Evolutionary conservation across 1,139 yeast species (phyloP), one percentile per base, ranked within the genome.

Genomic region (Sugiyamaella japonica): DNA sequence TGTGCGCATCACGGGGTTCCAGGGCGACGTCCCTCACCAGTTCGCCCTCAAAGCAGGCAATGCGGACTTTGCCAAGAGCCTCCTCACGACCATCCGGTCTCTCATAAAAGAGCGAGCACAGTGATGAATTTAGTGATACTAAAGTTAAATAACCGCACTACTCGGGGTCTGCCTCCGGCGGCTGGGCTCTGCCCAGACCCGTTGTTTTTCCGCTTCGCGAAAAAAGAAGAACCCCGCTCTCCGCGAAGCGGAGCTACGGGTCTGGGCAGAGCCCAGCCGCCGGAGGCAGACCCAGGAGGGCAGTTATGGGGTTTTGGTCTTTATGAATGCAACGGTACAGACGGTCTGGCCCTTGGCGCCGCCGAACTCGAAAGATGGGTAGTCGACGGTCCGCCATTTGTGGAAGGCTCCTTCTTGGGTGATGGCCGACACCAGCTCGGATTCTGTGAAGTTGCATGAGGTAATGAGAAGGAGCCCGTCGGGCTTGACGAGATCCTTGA

Each of bases 401-500:
- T 72, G 68, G 56, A 87, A 70, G 1, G 66, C n/a, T 70, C 70
- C 32, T 73, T 69, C 17, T 73, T 70, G 7, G 1, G 80, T 72
- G 40, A 90, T 79, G 38, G 87, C 76, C 39, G 72, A 5, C 17
- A 75, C 73, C 56, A 93, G 76, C 67, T 93, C 99, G 0, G 75
- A 73, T 63, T 87, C 86, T 0, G 98, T 93, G 69, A 93, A 93
- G 68, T 93, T 93, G 71, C 99, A 95, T n/a, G 96, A 88, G 0
- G 99, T 95, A 45, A 93, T 84, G 55, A 93, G 71, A 29, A 93
- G 72, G 15, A 63, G 44, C 2, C 65, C 65, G 17, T 77, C 80
- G 10, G 68, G 60, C 53, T 78, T 76, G 75, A 89, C 73, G 60
- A 86, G 65, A 54, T 79, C 76, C 45, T 73, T 73, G n/a, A 89